Percentiles rank a stretch among this genome's conserved stretches.
Evolutionary conservation across 169 alveolate genomes (phyloP).

Genomic region (Plasmodium blacklocki): DNA sequence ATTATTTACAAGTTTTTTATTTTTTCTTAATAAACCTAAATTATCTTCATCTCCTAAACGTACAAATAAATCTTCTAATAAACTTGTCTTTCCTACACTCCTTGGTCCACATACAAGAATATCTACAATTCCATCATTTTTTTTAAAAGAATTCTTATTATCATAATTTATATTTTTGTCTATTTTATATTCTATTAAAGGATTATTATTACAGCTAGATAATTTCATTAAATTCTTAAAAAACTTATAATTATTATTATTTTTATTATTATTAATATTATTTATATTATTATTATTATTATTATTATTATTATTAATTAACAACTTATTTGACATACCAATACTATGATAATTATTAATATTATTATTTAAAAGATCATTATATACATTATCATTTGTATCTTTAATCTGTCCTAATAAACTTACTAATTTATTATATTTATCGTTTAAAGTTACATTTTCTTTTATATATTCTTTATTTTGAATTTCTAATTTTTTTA

Average conservation of each 20-base stretch:
- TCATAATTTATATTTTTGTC: not conserved
- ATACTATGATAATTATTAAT: not conserved
- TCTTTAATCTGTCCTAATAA: conserved; percentile 16
- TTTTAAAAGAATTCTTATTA: conserved; percentile 1
- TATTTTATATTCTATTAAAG: not conserved
- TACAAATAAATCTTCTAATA: conserved; percentile 64
- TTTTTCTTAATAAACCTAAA: conserved; percentile 43
- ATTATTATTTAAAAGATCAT: not conserved
- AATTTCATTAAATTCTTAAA: not conserved
- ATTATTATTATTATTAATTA: not conserved
- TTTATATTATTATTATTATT: not conserved
- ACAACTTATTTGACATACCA: not conserved
- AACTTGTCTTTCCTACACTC: conserved; percentile 76
- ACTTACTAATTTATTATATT: conserved; percentile 20
- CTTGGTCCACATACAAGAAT: conserved; percentile 77
- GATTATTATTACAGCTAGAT: not conserved
- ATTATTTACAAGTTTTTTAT: conserved; percentile 22
- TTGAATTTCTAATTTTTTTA: conserved; percentile 33
- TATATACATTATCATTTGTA: not conserved
- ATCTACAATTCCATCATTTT: conserved; percentile 46
- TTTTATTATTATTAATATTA: not conserved
- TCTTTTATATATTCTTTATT: conserved; percentile 30
- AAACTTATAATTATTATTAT: not conserved
- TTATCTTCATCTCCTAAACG: conserved; percentile 66
- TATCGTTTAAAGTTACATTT: conserved; percentile 20